Base-by-base conservation (phyloP, 257 asterid species). In the Buddleja alternifolia region DNA sequence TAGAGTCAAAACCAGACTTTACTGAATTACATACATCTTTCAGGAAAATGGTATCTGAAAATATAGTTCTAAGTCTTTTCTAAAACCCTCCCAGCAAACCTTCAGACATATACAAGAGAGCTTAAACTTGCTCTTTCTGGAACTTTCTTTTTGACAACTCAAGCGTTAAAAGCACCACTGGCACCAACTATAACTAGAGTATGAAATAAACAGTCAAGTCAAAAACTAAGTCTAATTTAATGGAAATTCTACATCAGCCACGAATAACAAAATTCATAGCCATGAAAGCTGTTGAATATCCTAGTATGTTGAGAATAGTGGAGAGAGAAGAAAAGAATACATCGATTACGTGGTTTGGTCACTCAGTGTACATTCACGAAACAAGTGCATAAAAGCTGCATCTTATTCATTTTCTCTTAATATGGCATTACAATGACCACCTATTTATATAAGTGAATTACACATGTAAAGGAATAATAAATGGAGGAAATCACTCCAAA, bases 1-100 rank as follows among this genome's bases (percentile, higher is more conserved):
- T 11, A 66, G 37, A 69, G 52, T 72, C 70, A 47, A 45, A 46
- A 20, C 34, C 63, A 64, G 65, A n/a, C 55, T 62, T 63, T 44
- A 34, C 9, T 52, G 61, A 63, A 10, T 23, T 60, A 52, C 7
- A 53, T 24, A 41, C 23, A 65, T 42, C 45, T 3, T 10, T 51
- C 40, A 70, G 14, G 17, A 48, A 62, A 63, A 55, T 39, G 20
- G 29, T 25, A 19, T 10, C 45, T 39, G 60, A 50, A 47, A 50
- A 55, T 69, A 44, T 3, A 15, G 25, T 24, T 36, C 47, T 69
- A 46, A 61, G 63, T 60, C 39, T n/a, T 7, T 52, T 50, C 36
- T n/a, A 67, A 9, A 25, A 16, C 40, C 52, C 61, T 15, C 10
- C 60, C 8, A 60, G 46, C 54, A 21, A 64, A 39, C 42, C 60